A percentile compares a stretch with the other conserved stretches of the same genome.
phyloP scores from a whole-genome alignment of 257 asterid genomes.

The Leptodermis oblonga region DNA sequence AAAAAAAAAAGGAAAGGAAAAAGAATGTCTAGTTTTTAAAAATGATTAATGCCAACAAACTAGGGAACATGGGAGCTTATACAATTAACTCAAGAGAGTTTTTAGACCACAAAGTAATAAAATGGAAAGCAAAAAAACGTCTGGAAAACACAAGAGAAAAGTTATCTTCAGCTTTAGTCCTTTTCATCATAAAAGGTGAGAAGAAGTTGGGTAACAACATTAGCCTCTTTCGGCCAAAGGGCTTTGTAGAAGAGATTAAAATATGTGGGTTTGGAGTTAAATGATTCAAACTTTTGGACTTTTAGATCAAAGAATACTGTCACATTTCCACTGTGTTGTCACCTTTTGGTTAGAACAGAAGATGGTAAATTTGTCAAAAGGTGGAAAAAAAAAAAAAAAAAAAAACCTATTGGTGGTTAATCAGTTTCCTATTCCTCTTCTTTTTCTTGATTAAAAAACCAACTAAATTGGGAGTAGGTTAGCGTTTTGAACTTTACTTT shows the following conservation, averaged over 20 bases:
- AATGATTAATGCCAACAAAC: neutral
- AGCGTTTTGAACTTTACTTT: no score
- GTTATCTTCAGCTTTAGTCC: neutral
- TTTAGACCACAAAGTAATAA: neutral
- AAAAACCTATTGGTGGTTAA: no score
- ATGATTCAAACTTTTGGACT: conserved; percentile 5
- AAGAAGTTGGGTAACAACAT: conserved; percentile 5
- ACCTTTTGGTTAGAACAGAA: neutral
- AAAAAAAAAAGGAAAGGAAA: no score
- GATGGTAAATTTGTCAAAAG: neutral
- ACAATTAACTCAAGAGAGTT: no score
- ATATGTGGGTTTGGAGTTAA: conserved; percentile 2
- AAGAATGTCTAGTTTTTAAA: neutral
- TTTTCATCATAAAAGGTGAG: conserved; percentile 9
- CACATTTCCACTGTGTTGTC: neutral
- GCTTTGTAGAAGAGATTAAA: neutral
- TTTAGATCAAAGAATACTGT: neutral
- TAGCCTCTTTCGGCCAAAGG: conserved; percentile 14
- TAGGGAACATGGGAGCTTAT: neutral
- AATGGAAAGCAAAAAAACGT: neutral
- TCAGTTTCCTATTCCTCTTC: no score
- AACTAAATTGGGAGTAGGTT: no score
- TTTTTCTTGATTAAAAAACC: no score
- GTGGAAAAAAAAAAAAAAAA: no score
- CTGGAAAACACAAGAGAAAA: neutral